Evolutionary conservation across 2,329 filamentous ascomycete species (phyloP).

Genomic region (Fusarium bulbicola): DNA sequence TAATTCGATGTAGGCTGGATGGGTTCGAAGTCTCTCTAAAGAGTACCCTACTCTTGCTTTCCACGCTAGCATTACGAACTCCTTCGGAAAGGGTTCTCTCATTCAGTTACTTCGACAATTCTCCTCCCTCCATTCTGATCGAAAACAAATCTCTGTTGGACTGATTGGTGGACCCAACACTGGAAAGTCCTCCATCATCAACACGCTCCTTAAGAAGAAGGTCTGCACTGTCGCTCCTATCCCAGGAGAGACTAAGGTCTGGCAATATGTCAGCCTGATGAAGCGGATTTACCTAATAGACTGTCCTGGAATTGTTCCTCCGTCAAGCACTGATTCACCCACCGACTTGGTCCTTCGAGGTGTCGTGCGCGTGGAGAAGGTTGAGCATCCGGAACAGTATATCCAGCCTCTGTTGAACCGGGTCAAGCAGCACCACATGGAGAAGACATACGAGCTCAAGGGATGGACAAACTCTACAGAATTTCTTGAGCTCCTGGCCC

Average conservation of each 20-base stretch:
- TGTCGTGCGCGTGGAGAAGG: constrained; percentile 93
- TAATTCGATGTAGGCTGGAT: constrained; percentile 74
- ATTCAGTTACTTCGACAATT: constrained; percentile 95
- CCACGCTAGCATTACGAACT: constrained; percentile 93
- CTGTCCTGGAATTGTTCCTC: constrained; percentile 94
- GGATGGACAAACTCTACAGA: constrained; percentile 80
- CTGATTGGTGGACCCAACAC: constrained; percentile 84
- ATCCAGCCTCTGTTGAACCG: constrained; percentile 82
- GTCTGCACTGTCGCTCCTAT: constrained; percentile 94
- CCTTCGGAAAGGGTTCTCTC: constrained; percentile 93
- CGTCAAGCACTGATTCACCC: constrained; percentile 82
- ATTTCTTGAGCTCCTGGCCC: constrained; percentile 86
- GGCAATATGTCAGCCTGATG: constrained; percentile 97
- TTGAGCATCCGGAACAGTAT: constrained; percentile 96
- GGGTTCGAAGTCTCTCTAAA: constrained; percentile 88
- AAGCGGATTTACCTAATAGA: constrained; percentile 92
- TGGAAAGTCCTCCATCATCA: constrained; percentile 97
- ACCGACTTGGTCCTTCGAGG: constrained; percentile 90
- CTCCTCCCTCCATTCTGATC: constrained; percentile 84
- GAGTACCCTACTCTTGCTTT: constrained; percentile 95
- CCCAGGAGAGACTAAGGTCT: constrained; percentile 95
- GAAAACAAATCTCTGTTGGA: constrained; percentile 94
- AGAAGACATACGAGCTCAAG: constrained; percentile 90
- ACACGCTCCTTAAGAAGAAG: constrained; percentile 92
- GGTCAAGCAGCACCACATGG: constrained; percentile 87